These are phyloP conservation scores for Podaxis sp. DNA, from an alignment of 768 basidiomycete species.

Conservation along the genomic window DNA sequence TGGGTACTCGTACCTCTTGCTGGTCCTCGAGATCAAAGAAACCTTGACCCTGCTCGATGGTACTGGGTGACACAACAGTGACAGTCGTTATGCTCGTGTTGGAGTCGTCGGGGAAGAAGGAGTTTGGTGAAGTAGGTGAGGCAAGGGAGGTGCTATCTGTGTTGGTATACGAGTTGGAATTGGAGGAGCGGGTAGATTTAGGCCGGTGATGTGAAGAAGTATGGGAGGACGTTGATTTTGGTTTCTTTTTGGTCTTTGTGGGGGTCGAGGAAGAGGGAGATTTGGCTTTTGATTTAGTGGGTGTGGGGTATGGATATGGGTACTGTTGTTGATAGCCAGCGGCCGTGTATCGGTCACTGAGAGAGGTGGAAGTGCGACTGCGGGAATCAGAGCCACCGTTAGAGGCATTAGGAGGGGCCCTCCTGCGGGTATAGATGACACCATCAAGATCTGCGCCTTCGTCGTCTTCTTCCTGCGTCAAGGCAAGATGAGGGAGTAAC, in stretches of 20 bases:
- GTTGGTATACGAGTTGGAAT: conserved; percentile 37
- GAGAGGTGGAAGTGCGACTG: conserved; percentile 55
- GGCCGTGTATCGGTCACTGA: conserved; percentile 20
- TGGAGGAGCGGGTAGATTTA: conserved; percentile 30
- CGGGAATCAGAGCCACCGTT: conserved; percentile 53
- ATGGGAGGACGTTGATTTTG: conserved; percentile 1
- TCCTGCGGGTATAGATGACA: conserved; percentile 42
- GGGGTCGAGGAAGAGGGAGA: not conserved
- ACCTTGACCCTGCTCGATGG: conserved; percentile 25
- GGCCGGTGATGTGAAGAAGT: conserved; percentile 18
- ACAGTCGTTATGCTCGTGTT: conserved; percentile 10
- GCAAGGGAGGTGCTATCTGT: conserved; percentile 37
- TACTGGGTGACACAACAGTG: conserved; percentile 24
- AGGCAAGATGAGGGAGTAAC: conserved; percentile 11
- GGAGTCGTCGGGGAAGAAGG: conserved; percentile 15
- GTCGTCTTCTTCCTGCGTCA: conserved; percentile 35
- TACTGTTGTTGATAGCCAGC: conserved; percentile 10
- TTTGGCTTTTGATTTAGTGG: not conserved
- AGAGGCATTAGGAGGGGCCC: conserved; percentile 20
- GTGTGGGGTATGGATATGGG: not conserved
- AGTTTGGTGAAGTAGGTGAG: conserved; percentile 34
- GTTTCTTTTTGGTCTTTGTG: conserved; percentile 7
- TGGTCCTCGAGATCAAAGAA: conserved; percentile 32
- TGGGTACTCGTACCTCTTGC: conserved; percentile 14
- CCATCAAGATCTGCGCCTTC: conserved; percentile 59